Conservation (phyloP, 257 asterid species). For the Osmanthus fragrans region DNA sequence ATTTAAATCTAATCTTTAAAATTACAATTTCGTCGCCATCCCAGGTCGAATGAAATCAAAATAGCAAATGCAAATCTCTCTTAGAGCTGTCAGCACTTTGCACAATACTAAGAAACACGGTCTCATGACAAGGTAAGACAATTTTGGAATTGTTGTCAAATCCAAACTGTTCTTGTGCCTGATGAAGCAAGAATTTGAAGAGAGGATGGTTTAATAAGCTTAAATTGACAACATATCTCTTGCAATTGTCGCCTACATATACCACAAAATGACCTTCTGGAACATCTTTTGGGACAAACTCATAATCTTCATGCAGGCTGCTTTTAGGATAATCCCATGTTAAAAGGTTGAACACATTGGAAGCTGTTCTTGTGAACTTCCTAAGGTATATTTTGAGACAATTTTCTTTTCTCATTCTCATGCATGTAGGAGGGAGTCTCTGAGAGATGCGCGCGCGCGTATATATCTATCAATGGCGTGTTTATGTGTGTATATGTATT, state of each 20-base stretch:
- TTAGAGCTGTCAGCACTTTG: background rate
- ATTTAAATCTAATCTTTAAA: no score
- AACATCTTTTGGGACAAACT: background rate
- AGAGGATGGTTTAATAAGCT: background rate
- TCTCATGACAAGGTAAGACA: background rate
- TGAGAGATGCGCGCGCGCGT: no score
- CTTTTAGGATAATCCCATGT: background rate
- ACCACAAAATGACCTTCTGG: conserved; percentile 3
- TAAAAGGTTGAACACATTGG: background rate
- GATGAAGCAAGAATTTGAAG: background rate
- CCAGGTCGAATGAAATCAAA: background rate
- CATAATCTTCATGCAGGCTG: background rate
- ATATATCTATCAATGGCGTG: no score
- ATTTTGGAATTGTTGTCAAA: background rate
- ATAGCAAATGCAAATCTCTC: background rate
- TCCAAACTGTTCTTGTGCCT: background rate
- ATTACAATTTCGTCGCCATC: background rate
- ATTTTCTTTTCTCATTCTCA: background rate
- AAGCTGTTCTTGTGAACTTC: background rate
- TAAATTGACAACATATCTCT: background rate
- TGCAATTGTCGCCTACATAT: background rate
- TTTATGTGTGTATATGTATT: no score
- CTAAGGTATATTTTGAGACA: background rate
- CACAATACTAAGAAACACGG: background rate
- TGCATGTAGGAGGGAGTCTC: background rate